Evolutionary conservation across 202 grass and related monocot species (phyloP).

Genomic region (Schoenoplectus triqueter): DNA sequence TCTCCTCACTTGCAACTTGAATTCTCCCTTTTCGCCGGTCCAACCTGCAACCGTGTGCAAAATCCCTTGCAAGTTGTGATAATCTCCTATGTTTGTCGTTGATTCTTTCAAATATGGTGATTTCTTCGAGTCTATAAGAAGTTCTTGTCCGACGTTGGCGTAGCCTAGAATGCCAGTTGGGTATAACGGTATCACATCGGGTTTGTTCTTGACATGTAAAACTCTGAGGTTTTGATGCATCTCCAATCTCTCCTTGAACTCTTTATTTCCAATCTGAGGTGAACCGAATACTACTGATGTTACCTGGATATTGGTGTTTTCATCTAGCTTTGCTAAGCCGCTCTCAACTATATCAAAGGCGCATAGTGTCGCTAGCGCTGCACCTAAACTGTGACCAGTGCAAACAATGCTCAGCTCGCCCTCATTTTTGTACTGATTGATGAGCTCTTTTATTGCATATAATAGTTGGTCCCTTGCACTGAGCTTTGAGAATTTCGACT

Average conservation of each 20-base stretch:
- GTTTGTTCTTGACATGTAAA: conserved; percentile 73
- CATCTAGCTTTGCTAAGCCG: conserved; percentile 48
- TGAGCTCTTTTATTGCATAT: conserved; percentile 57
- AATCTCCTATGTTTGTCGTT: conserved; percentile 59
- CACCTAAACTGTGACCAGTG: conserved; percentile 84
- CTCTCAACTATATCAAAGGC: conserved; percentile 81
- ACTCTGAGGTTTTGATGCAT: conserved; percentile 56
- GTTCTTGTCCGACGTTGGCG: conserved; percentile 51
- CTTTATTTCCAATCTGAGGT: conserved; percentile 79
- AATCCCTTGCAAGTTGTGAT: conserved; percentile 90
- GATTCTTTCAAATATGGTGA: conserved; percentile 71
- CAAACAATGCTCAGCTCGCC: conserved; percentile 70
- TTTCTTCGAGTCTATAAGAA: conserved; percentile 60
- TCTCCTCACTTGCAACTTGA: conserved; percentile 68
- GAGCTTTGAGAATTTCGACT: conserved; percentile 60
- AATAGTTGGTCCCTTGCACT: conserved; percentile 79
- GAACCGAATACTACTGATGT: conserved; percentile 79
- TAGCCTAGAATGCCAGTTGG: conserved; percentile 72
- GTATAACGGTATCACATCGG: conserved; percentile 73
- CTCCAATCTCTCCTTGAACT: conserved; percentile 68
- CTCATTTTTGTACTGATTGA: conserved; percentile 54
- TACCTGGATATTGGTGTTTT: conserved; percentile 50
- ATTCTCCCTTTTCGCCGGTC: conserved; percentile 63
- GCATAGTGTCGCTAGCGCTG: conserved; percentile 61
- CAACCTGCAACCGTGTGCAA: conserved; percentile 78